Conservation (phyloP, 768 basidiomycete genomes). For the Tulasnella sp. region DNA sequence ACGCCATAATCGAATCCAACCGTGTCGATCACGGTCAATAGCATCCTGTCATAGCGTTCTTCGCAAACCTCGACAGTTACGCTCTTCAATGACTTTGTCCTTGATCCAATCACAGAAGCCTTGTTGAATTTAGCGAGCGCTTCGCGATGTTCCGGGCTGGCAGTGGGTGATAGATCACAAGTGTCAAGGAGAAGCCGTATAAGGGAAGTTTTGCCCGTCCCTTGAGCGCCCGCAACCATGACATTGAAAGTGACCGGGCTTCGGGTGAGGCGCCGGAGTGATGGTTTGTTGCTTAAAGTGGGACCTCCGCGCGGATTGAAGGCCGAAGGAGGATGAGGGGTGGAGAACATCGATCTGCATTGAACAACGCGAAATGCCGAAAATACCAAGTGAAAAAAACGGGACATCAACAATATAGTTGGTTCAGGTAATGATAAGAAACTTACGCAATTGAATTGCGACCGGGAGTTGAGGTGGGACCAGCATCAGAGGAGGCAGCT, state of each 20-base stretch:
- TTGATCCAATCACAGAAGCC: conserved; percentile 36
- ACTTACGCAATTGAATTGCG: no score
- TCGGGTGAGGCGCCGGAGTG: conserved; percentile 49
- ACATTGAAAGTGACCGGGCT: conserved; percentile 71
- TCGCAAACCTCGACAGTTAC: conserved; percentile 74
- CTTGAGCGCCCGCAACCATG: conserved; percentile 27
- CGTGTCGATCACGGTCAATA: conserved; percentile 73
- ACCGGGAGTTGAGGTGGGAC: no score
- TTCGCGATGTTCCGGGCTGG: conserved; percentile 59
- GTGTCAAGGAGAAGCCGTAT: conserved; percentile 71
- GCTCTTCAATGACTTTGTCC: conserved; percentile 48
- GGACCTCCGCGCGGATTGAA: conserved; percentile 28
- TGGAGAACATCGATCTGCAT: conserved; percentile 46
- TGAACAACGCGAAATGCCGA: neutral
- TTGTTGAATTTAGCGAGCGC: conserved; percentile 51
- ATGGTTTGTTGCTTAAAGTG: neutral
- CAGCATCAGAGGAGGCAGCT: no score
- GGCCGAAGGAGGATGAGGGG: conserved; percentile 26
- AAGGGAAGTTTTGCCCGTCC: conserved; percentile 77
- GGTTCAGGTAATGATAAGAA: no score
- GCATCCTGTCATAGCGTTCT: conserved; percentile 63
- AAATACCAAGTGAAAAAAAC: neutral
- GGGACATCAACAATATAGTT: neutral
- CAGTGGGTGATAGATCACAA: conserved; percentile 63
- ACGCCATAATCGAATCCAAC: conserved; percentile 67